Evolutionary conservation across 2,329 filamentous ascomycete species (phyloP).

Genomic region (Cercospora berteroae): DNA sequence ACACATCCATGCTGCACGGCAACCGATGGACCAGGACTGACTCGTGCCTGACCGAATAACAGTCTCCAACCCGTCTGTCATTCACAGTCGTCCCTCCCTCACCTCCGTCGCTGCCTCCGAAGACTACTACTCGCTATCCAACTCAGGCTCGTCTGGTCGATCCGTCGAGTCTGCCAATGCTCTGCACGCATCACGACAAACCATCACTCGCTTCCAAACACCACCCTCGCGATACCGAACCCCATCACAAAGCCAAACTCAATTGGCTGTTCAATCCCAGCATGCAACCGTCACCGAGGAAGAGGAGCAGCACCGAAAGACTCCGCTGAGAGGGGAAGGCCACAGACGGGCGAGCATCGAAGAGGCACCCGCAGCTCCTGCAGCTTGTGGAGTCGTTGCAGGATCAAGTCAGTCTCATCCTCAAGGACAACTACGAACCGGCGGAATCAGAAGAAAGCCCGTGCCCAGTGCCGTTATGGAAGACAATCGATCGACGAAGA

Average conservation of each 20-base stretch:
- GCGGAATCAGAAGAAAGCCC: conserved; percentile 36
- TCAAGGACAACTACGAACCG: conserved; percentile 20
- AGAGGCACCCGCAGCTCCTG: conserved; percentile 11
- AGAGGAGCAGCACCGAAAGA: conserved; percentile 30
- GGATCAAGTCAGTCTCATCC: conserved; percentile 3
- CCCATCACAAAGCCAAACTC: conserved; percentile 32
- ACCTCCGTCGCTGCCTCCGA: conserved; percentile 51
- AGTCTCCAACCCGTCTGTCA: conserved; percentile 35
- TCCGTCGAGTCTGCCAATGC: conserved; percentile 33
- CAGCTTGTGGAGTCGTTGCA: conserved; percentile 2
- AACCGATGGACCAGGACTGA: not conserved
- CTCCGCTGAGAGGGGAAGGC: conserved; percentile 37
- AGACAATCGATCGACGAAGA: conserved; percentile 5
- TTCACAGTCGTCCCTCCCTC: conserved; percentile 40
- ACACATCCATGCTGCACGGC: conserved; percentile 2
- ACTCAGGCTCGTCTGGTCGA: conserved; percentile 42
- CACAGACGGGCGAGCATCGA: conserved; percentile 29
- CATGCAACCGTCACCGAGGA: conserved; percentile 23
- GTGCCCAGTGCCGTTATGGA: conserved; percentile 38
- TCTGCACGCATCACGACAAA: conserved; percentile 23
- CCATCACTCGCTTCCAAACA: conserved; percentile 35
- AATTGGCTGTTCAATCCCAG: conserved; percentile 18
- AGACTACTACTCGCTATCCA: conserved; percentile 52
- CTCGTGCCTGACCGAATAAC: conserved; percentile 1
- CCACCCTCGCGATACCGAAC: conserved; percentile 39